These are phyloP conservation scores for Colletotrichum lentis DNA, from an alignment of 2,329 filamentous ascomycete genomes.

Conservation along the genomic window DNA sequence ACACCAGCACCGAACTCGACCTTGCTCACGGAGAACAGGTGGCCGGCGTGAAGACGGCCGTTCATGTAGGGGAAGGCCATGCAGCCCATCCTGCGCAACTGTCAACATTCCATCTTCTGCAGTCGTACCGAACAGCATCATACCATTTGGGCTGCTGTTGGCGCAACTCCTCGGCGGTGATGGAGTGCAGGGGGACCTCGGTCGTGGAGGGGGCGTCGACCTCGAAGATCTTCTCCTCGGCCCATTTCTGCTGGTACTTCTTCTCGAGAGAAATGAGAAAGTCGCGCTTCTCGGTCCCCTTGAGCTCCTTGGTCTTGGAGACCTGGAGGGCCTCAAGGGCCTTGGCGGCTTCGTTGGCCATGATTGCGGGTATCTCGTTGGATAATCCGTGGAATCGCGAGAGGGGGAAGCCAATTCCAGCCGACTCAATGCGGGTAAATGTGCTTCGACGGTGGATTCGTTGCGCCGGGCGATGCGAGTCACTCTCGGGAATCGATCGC, in stretches of 20 bases:
- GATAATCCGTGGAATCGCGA: slow-evolving; percentile 4
- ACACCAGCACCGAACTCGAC: slow-evolving; percentile 91
- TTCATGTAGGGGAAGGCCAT: slow-evolving; percentile 76
- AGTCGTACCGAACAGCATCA: slow-evolving; percentile 64
- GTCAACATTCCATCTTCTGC: background rate
- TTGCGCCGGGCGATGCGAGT: background rate
- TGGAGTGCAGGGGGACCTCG: slow-evolving; percentile 79
- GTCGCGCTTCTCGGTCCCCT: slow-evolving; percentile 85
- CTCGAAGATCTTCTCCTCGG: slow-evolving; percentile 80
- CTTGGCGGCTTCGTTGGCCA: slow-evolving; percentile 57
- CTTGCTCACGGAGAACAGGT: slow-evolving; percentile 91
- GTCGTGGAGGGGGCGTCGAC: slow-evolving; percentile 80
- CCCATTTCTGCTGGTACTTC: slow-evolving; percentile 90
- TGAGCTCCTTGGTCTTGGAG: slow-evolving; percentile 69
- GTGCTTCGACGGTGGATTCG: slow-evolving; percentile 12
- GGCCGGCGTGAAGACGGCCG: slow-evolving; percentile 86
- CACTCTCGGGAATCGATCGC: slow-evolving; percentile 13
- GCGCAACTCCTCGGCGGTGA: slow-evolving; percentile 77
- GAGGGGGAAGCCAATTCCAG: slow-evolving; percentile 17
- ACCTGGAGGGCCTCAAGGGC: slow-evolving; percentile 61
- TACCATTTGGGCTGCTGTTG: slow-evolving; percentile 88
- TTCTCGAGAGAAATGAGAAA: slow-evolving; percentile 84
- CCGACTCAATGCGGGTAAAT: slow-evolving; percentile 20
- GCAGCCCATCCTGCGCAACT: slow-evolving; percentile 39
- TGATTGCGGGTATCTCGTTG: slow-evolving; percentile 44